phyloP scores from a whole-genome alignment of 495 filamentous ascomycete genomes.

The Massariosphaeria phaeospora region DNA sequence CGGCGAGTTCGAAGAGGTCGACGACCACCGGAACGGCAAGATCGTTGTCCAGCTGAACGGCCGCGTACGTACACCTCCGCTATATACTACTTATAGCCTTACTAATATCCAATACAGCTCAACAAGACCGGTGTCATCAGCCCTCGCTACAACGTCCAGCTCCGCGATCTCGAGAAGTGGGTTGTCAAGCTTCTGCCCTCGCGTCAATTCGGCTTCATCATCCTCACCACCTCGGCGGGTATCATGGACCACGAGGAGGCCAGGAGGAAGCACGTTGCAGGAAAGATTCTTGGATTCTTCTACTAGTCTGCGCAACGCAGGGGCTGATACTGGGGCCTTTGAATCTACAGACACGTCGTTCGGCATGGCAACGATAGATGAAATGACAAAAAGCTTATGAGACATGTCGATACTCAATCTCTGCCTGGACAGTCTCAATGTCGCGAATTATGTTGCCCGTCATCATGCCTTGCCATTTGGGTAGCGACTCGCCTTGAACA shows the following conservation, averaged over 20 bases:
- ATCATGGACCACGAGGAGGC: conserved; percentile 99
- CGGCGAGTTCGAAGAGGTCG: conserved; percentile 99
- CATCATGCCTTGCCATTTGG: too few relatives aligned
- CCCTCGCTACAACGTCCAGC: conserved; percentile 96
- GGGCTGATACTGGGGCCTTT: conserved; percentile 5
- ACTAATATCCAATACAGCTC: conserved; percentile 56
- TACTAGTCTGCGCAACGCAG: conserved; percentile 54
- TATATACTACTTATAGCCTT: too few relatives aligned
- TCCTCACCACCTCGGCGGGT: conserved; percentile 95
- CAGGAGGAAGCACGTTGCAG: conserved; percentile 91
- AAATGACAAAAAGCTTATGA: too few relatives aligned
- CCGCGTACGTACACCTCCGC: conserved; percentile 51
- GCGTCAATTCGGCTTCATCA: conserved; percentile 99
- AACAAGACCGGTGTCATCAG: conserved; percentile 99
- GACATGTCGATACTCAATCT: too few relatives aligned
- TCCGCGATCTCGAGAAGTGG: conserved; percentile 95
- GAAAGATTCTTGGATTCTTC: conserved; percentile 96
- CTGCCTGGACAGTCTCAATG: too few relatives aligned
- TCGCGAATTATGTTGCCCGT: too few relatives aligned
- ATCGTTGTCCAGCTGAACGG: conserved; percentile 94
- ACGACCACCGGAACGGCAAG: conserved; percentile 98
- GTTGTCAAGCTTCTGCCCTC: conserved; percentile 95
- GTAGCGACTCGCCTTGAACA: too few relatives aligned
- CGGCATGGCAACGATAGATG: too few relatives aligned
- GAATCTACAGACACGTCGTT: too few relatives aligned